These are phyloP conservation scores for Podosphaera xanthii DNA, from an alignment of 2,329 filamentous ascomycete genomes.

Conservation along the genomic window DNA sequence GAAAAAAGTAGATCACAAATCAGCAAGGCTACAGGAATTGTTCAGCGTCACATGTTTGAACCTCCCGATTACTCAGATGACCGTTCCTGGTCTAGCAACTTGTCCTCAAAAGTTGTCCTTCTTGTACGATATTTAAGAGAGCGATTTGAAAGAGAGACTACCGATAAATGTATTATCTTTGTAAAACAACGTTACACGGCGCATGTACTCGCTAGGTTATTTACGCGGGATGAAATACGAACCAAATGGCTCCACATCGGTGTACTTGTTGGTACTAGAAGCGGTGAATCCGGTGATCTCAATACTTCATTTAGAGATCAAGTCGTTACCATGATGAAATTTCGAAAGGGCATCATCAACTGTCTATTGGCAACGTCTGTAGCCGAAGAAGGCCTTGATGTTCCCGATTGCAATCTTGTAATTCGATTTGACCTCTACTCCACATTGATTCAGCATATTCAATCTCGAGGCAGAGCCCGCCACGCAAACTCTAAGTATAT, in stretches of 20 bases:
- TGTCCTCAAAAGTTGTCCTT: slow-evolving; percentile 52
- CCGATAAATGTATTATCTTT: slow-evolving; percentile 66
- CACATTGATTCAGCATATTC: slow-evolving; percentile 86
- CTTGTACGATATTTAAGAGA: slow-evolving; percentile 36
- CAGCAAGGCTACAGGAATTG: slow-evolving; percentile 30
- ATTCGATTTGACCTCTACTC: slow-evolving; percentile 67
- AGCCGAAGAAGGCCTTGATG: slow-evolving; percentile 44
- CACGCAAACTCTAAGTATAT: slow-evolving; percentile 58
- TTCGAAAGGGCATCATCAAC: slow-evolving; percentile 34
- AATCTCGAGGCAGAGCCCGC: slow-evolving; percentile 72
- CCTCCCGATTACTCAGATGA: slow-evolving; percentile 13
- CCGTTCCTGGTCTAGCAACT: slow-evolving; percentile 7
- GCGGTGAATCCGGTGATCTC: slow-evolving; percentile 28
- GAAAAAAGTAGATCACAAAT: slow-evolving; percentile 33
- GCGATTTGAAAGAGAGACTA: slow-evolving; percentile 34
- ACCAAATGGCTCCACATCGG: slow-evolving; percentile 36
- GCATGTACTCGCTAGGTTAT: slow-evolving; percentile 44
- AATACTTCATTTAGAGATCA: slow-evolving; percentile 47
- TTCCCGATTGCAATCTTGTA: slow-evolving; percentile 43
- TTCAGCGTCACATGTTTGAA: slow-evolving; percentile 28
- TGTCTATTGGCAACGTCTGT: slow-evolving; percentile 45
- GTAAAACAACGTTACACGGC: slow-evolving; percentile 62
- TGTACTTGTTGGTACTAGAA: slow-evolving; percentile 34
- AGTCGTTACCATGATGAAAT: slow-evolving; percentile 44
- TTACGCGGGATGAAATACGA: slow-evolving; percentile 29